A percentile compares a stretch with the other conserved stretches of the same genome.
Evolutionary conservation across 257 asterid species (phyloP).

Genomic region (Solanum tarapatanum): DNA sequence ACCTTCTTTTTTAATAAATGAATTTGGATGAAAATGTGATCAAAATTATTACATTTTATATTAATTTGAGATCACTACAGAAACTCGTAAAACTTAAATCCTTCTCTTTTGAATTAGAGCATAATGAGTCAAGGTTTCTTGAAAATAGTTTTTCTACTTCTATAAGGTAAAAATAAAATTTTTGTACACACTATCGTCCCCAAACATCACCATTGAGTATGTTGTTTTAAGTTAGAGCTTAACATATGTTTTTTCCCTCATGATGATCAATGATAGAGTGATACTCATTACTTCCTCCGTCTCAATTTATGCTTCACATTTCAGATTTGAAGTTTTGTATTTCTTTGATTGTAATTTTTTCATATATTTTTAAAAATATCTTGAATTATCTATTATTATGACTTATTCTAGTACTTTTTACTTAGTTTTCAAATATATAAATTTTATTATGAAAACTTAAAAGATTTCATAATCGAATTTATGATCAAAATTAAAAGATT

Average conservation of each 20-base stretch:
- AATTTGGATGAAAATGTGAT: not conserved
- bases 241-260: not conserved
- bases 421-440: not conserved
- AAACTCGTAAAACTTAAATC: not conserved
- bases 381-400: not conserved
- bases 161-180: not conserved
- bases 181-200: rapidly evolving
- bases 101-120: not conserved
- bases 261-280: not conserved
- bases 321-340: not conserved
- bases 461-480: not conserved
- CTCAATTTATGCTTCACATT: not conserved
- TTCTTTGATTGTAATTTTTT: not conserved
- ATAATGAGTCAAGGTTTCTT: not conserved
- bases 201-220: not conserved
- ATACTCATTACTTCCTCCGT: not conserved
- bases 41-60: not conserved
- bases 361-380: not conserved
- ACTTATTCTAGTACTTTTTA: not conserved
- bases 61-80: not conserved
- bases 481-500: not conserved
- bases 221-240: not conserved
- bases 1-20: not conserved
- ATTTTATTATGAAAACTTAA: not conserved
- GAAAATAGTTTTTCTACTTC: not conserved